These are phyloP conservation scores for Sporothrix humicola DNA, from an alignment of 2,329 filamentous ascomycete genomes.

Conservation along the genomic window DNA sequence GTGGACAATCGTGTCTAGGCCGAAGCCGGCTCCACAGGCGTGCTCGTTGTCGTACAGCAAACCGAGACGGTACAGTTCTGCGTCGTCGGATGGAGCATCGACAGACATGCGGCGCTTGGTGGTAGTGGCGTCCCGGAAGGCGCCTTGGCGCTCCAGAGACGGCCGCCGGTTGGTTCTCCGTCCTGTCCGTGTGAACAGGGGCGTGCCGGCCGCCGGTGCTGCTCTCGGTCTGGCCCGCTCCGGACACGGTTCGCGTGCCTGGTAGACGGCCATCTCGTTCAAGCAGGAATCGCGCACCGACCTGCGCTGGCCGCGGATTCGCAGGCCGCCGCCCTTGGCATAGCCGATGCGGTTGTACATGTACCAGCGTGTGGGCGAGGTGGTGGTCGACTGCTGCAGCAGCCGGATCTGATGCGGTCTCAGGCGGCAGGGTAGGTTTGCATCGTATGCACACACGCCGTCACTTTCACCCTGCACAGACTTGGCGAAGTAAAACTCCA, in stretches of 20 bases:
- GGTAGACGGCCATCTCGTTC: neutral
- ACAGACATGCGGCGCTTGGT: constrained; percentile 40
- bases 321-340: neutral
- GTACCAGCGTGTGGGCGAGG: too few relatives aligned
- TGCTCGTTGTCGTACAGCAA: constrained; percentile 53
- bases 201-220: neutral
- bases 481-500: neutral
- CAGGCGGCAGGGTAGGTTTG: neutral
- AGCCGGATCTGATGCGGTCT: constrained; percentile 21
- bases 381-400: neutral
- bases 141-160: constrained; percentile 54
- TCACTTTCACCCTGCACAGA: neutral
- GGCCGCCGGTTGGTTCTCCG: constrained; percentile 43
- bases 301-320: neutral
- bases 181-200: neutral
- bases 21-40: constrained; percentile 46
- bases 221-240: neutral
- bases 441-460: neutral
- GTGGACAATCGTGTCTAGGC: constrained; percentile 49
- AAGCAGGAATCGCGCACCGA: constrained; percentile 13
- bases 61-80: constrained; percentile 52
- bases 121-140: constrained; percentile 52
- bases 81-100: constrained; percentile 42
- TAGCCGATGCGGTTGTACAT: too few relatives aligned
- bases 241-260: neutral